Conservation (phyloP, 1,284 basidiomycete genomes). For the Schizophyllum amplum region DNA sequence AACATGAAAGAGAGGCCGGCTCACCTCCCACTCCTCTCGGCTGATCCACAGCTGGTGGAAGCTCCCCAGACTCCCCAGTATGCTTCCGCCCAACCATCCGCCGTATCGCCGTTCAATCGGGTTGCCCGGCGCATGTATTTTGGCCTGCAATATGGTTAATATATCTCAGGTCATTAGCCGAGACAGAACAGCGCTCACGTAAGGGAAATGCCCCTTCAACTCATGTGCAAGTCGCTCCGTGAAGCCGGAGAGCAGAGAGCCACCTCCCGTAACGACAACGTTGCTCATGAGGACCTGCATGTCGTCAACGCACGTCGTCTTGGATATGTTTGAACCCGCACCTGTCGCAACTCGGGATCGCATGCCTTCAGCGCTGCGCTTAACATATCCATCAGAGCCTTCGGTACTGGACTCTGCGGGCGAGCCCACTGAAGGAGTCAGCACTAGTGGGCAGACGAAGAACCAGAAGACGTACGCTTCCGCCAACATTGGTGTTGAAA, state of each 20-base stretch:
- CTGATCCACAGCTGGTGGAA: constrained; percentile 97
- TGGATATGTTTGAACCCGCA: too few species aligned
- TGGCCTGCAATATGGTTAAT: constrained; percentile 36
- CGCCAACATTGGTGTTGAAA: constrained; percentile 47
- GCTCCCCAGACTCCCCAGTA: constrained; percentile 87
- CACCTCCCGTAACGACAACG: constrained; percentile 92
- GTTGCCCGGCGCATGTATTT: constrained; percentile 88
- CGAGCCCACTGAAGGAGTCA: constrained; percentile 22
- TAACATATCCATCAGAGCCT: constrained; percentile 73
- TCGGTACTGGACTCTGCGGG: constrained; percentile 34
- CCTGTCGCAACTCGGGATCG: constrained; percentile 88
- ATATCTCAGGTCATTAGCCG: constrained; percentile 2
- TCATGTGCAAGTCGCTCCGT: constrained; percentile 82
- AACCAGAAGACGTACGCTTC: background rate
- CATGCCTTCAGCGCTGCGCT: constrained; percentile 76
- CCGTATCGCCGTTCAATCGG: constrained; percentile 83
- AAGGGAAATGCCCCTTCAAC: constrained; percentile 68
- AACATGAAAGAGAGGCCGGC: too few species aligned
- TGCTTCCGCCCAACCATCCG: constrained; percentile 90
- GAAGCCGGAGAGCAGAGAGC: constrained; percentile 81
- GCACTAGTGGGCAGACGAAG: constrained; percentile 48
- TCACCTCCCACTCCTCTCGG: constrained; percentile 83
- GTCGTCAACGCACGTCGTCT: too few species aligned
- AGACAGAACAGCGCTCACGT: constrained; percentile 42
- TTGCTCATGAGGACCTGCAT: constrained; percentile 79